A percentile compares a stretch with the other conserved stretches of the same genome.
Conservation (phyloP, 1,284 basidiomycete genomes). For the Pholiota adiposa region DNA sequence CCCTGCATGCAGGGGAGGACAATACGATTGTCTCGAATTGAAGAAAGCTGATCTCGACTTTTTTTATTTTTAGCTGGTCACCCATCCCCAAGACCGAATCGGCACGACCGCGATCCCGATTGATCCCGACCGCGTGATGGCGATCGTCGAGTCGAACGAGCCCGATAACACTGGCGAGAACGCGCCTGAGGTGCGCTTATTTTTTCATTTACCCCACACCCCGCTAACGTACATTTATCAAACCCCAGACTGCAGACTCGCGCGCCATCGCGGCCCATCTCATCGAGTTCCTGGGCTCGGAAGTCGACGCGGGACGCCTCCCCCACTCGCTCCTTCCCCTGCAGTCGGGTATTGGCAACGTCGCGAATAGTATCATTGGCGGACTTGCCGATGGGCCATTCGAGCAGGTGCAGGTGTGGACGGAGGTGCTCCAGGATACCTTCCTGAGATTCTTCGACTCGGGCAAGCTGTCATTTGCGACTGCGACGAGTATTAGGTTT, state of each 20-base stretch:
- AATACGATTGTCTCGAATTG: background rate
- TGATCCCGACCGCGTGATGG: conserved; percentile 54
- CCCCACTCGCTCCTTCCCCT: conserved; percentile 50
- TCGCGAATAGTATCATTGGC: conserved; percentile 56
- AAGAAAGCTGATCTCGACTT: background rate
- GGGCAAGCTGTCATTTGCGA: conserved; percentile 53
- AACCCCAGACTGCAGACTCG: conserved; percentile 45
- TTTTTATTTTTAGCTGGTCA: conserved; percentile 38
- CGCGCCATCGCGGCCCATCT: conserved; percentile 49
- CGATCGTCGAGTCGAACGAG: conserved; percentile 45
- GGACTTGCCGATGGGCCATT: conserved; percentile 53
- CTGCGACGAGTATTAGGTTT: conserved; percentile 56
- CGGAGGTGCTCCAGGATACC: conserved; percentile 52
- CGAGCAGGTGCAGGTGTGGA: conserved; percentile 55
- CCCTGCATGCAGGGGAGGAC: background rate
- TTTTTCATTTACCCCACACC: background rate
- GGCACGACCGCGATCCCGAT: conserved; percentile 49
- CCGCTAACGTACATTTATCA: background rate
- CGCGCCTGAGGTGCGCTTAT: conserved; percentile 42
- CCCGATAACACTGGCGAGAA: conserved; percentile 57
- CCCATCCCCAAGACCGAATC: conserved; percentile 49
- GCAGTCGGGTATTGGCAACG: conserved; percentile 56
- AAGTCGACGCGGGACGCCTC: conserved; percentile 49
- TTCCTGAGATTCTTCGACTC: conserved; percentile 53
- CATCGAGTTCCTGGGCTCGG: conserved; percentile 50